These are phyloP conservation scores for Aspergillus asperescens DNA, from an alignment of 495 filamentous ascomycete species.

Conservation along the genomic window DNA sequence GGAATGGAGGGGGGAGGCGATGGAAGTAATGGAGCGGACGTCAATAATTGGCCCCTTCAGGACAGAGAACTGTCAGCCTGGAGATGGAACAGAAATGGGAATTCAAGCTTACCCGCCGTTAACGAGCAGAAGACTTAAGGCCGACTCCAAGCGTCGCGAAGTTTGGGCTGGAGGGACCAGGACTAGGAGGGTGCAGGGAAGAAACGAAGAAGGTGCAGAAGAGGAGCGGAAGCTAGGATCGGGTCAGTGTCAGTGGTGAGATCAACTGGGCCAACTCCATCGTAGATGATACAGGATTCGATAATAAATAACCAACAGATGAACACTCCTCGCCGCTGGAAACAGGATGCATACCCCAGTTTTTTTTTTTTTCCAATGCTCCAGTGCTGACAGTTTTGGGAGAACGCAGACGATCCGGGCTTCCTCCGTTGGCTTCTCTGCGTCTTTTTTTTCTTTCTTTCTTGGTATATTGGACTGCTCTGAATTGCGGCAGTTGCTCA, in stretches of 20 bases:
- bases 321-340: not conserved
- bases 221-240: conserved; percentile 16
- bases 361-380: not conserved
- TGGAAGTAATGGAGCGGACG: not conserved
- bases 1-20: conserved; percentile 3
- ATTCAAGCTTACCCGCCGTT: conserved; percentile 29
- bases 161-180: no score
- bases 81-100: conserved; percentile 7
- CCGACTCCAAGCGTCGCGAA: not conserved
- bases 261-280: conserved; percentile 13
- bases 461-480: not conserved
- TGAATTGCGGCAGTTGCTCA: not conserved
- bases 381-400: conserved; percentile 7
- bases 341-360: conserved; percentile 11
- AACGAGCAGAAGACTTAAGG: conserved; percentile 23
- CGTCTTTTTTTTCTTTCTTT: not conserved
- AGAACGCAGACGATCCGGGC: not conserved
- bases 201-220: conserved; percentile 12
- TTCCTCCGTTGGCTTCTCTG: no score
- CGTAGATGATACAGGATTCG: not conserved
- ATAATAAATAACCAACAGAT: conserved; percentile 5
- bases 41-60: conserved; percentile 4
- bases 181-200: not conserved
- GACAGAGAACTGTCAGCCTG: conserved; percentile 8
- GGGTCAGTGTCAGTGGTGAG: conserved; percentile 11